Base-by-base conservation (phyloP, 148 eudicot species). In the Agrostemma githago region DNA sequence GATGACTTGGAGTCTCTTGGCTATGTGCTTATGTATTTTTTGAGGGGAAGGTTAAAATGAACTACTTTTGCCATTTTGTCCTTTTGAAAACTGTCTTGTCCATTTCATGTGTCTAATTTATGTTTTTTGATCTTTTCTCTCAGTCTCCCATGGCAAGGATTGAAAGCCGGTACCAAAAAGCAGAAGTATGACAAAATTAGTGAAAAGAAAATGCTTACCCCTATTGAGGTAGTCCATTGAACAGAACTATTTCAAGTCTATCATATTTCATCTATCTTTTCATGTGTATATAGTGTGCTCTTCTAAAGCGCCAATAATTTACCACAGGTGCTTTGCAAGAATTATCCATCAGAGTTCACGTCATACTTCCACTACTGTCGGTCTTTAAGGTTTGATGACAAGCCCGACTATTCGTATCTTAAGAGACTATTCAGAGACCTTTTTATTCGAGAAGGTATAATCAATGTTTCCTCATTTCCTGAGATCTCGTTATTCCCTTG, bases 111-210 rank as follows among this genome's bases (percentile, higher is more conserved):
- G 66, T 78, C 78, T 85, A 21, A 77, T 73, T 65, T 60, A 48
- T 40, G 62, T n/a, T 61, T 61, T 51, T 26, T 61, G 51, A 71
- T 76, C 79, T 51, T 64, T 75, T 74, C 62, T 83, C 61, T 76
- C 83, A 94, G 98, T 85, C 96, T 94, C 74, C 98, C 98, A 48
- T 94, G 98, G 98, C 98, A 94, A 79, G 98, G 98, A 72, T 76
- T 91, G 79, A 94, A 86, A 92, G 97, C 98, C 74, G 97, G 97
- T 71, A 92, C 96, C 57, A 94, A 94, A 76, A 94, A 94, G 87
- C 98, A 94, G 85, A 94, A 94, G 79, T 94, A 94, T 68, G 98
- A 94, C 84, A 94, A 82, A 80, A 94, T 94, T 72, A 94, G 97
- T 85, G 98, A 94, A 81, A 94, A 92, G 87, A 94, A 94, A 85